Base-by-base conservation (phyloP, 169 alveolate species). In the Plasmodium inui region DNA sequence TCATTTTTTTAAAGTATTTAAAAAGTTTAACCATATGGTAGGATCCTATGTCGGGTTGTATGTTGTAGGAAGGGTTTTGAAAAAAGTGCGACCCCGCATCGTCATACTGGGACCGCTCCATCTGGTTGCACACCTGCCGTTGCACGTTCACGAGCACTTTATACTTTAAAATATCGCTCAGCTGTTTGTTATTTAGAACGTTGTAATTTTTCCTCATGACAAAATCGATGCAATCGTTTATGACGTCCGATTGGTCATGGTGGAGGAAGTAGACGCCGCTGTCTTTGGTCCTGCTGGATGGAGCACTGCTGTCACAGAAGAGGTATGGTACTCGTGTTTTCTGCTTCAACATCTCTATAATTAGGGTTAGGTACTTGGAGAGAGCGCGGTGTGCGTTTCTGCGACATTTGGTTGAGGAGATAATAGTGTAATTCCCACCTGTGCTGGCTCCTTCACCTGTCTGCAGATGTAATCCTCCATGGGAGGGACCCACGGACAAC, bases 1-100 rank as follows among this genome's bases (percentile, higher is more conserved):
- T 83, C 28, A 57, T 34, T 83, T 61, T 83, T 30, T 14, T 83
- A 61, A 30, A 83, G 67, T 19, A 37, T 83, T 83, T 83, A 10
- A 61, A 55, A 83, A 61, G 73, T 17, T 32, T 17, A 2, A 26
- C 57, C 17, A 34, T 7, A 28, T 57, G 73, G 46, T 57, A 28
- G 9, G 8, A 30, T 34, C 19, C 71, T 30, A 30, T n/a, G 8
- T 83, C 57, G 10, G 82, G 81, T 57, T 34, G 34, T 26, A 83
- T 14, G 22, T 32, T 67, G 30, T 83, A 83, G 34, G 34, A 80
- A 7, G 5, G 12, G 32, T 34, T 44, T 19, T 19, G 55, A 19
- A 46, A 46, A 22, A 80, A 6, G 57, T n/a, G 30, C 26, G 34
- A 26, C 32, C 17, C 22, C 22, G 22, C 70, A 80, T 46, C 57